Conservation (phyloP, 345 rosid species). For the Bruguiera parviflora region DNA sequence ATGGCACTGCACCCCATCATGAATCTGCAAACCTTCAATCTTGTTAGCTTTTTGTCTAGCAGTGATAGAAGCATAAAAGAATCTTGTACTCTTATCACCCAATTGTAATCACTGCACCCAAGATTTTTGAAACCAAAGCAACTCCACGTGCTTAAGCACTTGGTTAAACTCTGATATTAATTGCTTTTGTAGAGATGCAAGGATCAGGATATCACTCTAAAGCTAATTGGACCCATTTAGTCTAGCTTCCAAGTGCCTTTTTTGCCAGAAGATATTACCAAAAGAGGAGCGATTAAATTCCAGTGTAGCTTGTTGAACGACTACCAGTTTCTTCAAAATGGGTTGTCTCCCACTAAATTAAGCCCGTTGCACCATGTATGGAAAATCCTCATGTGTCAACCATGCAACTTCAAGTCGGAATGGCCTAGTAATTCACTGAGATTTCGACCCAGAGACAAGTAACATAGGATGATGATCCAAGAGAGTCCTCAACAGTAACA, state of each 20-base stretch:
- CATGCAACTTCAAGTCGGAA: no score
- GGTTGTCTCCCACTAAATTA: no score
- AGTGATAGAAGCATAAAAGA: not conserved
- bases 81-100: not conserved
- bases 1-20: not conserved
- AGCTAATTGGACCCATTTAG: not conserved
- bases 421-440: no score
- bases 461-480: no score
- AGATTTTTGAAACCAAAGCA: not conserved
- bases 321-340: no score
- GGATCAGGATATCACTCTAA: not conserved
- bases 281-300: no score
- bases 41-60: not conserved
- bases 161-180: not conserved
- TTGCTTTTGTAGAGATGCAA: not conserved
- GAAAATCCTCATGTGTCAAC: no score
- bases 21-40: not conserved
- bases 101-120: not conserved
- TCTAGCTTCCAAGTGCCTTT: not conserved
- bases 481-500: no score
- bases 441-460: no score
- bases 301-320: no score
- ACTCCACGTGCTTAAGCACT: not conserved
- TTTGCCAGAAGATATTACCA: no score
- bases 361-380: no score